A percentile compares a stretch with the other conserved stretches of the same genome.
Evolutionary conservation across 208 protist species (phyloP).

Genomic region (Leishmania mexicana): DNA sequence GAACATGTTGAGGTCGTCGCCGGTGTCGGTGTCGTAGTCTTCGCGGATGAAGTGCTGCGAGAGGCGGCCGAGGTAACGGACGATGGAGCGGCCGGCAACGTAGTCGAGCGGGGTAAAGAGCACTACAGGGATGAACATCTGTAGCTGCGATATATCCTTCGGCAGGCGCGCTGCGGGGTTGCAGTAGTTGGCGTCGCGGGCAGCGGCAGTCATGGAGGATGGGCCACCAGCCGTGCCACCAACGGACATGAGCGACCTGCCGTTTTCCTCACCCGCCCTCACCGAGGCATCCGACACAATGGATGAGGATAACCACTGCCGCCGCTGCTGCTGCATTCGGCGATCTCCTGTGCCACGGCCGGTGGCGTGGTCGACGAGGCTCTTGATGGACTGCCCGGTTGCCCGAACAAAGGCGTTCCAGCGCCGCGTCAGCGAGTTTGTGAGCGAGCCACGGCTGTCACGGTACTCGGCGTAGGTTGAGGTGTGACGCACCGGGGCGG

Average conservation of each 20-base stretch:
- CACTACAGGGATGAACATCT: conserved; percentile 41
- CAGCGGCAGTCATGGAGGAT: not conserved
- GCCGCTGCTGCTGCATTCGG: conserved; percentile 34
- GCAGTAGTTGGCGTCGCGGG: conserved; percentile 29
- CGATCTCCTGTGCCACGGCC: conserved; percentile 21
- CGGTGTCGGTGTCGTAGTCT: conserved; percentile 50
- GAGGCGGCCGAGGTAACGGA: conserved; percentile 85
- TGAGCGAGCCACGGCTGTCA: conserved; percentile 36
- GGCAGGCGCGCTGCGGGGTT: conserved; percentile 42
- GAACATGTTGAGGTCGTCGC: conserved; percentile 62
- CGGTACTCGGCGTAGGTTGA: conserved; percentile 57
- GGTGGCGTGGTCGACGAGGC: conserved; percentile 34
- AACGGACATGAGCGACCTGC: not conserved
- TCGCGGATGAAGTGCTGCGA: conserved; percentile 94
- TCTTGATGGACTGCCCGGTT: conserved; percentile 41
- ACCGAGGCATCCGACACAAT: not conserved
- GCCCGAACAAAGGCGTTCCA: conserved; percentile 42
- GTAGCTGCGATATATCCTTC: conserved; percentile 37
- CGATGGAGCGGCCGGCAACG: conserved; percentile 78
- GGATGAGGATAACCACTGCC: conserved; percentile 14
- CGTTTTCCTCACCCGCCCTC: not conserved
- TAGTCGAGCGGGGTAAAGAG: conserved; percentile 83
- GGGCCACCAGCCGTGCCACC: not conserved
- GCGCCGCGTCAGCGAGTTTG: conserved; percentile 34
- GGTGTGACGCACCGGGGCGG: conserved; percentile 19